These are phyloP conservation scores for Aegilops bicornis DNA, from an alignment of 176 grass and related monocot species.

Conservation along the genomic window DNA sequence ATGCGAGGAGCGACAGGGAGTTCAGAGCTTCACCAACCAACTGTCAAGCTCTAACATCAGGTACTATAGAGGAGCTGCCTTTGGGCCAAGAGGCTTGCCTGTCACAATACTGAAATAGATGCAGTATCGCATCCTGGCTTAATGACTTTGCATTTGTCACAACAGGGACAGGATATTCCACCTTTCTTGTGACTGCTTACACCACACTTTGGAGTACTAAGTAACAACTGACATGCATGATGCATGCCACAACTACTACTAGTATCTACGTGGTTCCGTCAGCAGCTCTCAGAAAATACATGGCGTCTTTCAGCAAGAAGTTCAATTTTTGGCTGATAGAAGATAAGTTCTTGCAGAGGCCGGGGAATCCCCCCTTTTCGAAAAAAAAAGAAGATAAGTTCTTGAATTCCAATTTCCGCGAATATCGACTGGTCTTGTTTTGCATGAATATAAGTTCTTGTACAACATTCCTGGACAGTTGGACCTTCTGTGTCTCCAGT, in stretches of 20 bases:
- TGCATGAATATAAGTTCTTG: not conserved
- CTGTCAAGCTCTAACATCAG: not conserved
- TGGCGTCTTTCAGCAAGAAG: not conserved
- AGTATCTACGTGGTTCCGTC: not conserved
- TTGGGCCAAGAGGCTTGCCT: not conserved
- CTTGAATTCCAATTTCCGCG: not conserved
- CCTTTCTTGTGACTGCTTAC: not conserved
- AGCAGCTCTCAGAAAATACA: not conserved
- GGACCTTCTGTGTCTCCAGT: not conserved
- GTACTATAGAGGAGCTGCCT: not conserved
- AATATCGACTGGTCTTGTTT: not conserved
- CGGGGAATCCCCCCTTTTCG: too few species aligned
- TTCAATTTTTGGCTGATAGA: not conserved
- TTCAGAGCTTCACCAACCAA: not conserved
- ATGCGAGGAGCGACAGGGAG: not conserved
- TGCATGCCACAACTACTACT: not conserved
- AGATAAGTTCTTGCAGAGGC: not conserved
- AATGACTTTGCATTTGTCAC: not conserved
- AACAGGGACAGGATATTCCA: not conserved
- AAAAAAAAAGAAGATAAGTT: not conserved
- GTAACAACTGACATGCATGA: constrained; percentile 6
- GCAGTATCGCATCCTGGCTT: not conserved
- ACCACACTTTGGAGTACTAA: not conserved
- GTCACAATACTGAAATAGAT: not conserved
- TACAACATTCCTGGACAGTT: not conserved